These are phyloP conservation scores for Plectranthus barbatus DNA, from an alignment of 257 asterid genomes.

Conservation along the genomic window DNA sequence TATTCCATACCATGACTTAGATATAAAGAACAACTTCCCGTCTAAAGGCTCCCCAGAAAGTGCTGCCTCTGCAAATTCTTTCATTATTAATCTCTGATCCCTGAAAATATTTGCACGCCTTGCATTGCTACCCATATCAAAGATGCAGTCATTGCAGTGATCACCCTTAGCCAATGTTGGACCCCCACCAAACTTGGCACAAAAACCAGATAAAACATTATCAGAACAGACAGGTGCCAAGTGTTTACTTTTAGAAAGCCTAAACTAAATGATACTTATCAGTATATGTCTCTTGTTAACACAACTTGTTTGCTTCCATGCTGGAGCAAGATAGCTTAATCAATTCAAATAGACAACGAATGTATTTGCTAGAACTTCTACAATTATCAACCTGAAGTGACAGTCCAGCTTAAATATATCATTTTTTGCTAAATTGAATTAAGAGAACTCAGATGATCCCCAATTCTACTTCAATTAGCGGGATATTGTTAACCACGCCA, in stretches of 20 bases:
- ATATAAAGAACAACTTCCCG: slow-evolving; percentile 58
- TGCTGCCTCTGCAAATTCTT: slow-evolving; percentile 89
- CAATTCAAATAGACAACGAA: too few relatives aligned
- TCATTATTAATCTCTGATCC: slow-evolving; percentile 72
- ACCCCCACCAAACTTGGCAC: slow-evolving; percentile 79
- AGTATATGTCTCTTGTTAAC: neutral
- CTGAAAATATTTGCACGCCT: slow-evolving; percentile 64
- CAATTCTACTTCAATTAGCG: too few relatives aligned
- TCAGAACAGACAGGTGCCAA: slow-evolving; percentile 19
- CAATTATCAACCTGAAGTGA: too few relatives aligned
- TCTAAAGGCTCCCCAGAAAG: slow-evolving; percentile 61
- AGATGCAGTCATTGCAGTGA: slow-evolving; percentile 70
- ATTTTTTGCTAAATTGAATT: too few relatives aligned
- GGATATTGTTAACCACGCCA: too few relatives aligned
- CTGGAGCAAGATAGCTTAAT: too few relatives aligned
- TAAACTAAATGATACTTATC: neutral
- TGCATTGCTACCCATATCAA: slow-evolving; percentile 56
- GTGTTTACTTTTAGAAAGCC: neutral
- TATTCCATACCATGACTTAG: slow-evolving; percentile 68
- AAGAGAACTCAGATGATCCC: too few relatives aligned
- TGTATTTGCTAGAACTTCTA: too few relatives aligned
- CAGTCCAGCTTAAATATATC: too few relatives aligned
- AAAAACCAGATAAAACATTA: slow-evolving; percentile 25
- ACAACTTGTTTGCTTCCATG: neutral
- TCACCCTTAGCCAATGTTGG: slow-evolving; percentile 68